Evolutionary conservation across 2,329 filamentous ascomycete species (phyloP).

Genomic region (Phoma herbarum): DNA sequence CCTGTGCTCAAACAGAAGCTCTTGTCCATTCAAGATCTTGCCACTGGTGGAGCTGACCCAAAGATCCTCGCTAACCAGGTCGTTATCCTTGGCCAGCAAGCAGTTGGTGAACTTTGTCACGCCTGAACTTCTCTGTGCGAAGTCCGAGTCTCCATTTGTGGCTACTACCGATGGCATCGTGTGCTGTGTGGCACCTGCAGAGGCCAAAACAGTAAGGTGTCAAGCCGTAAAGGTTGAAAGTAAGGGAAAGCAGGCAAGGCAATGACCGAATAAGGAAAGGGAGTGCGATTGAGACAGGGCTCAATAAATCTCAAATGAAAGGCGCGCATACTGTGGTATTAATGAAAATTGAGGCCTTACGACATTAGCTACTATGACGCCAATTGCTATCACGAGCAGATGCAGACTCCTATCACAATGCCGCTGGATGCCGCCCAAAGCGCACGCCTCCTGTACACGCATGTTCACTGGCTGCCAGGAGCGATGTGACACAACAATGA

Average conservation of each 20-base stretch:
- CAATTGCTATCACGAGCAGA: conserved; percentile 27
- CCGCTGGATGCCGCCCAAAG: conserved; percentile 23
- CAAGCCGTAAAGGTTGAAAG: conserved; percentile 15
- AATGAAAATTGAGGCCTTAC: conserved; percentile 29
- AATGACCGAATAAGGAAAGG: conserved; percentile 32
- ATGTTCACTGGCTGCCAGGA: conserved; percentile 23
- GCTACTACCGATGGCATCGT: conserved; percentile 13
- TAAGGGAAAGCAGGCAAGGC: conserved; percentile 19
- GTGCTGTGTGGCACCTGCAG: conserved; percentile 13
- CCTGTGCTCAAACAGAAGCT: conserved; percentile 72
- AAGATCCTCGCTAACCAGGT: conserved; percentile 79
- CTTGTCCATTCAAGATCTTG: conserved; percentile 77
- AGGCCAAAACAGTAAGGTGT: conserved; percentile 8
- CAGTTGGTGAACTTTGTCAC: conserved; percentile 94
- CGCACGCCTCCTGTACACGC: conserved; percentile 30
- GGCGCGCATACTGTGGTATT: conserved; percentile 28
- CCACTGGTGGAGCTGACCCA: conserved; percentile 86
- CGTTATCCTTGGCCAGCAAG: conserved; percentile 73
- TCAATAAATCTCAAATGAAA: conserved; percentile 33
- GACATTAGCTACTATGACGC: conserved; percentile 22
- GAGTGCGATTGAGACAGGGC: conserved; percentile 41
- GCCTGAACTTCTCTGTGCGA: conserved; percentile 40
- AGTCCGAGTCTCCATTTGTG: conserved; percentile 3
- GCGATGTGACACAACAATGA: conserved; percentile 42
- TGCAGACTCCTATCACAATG: conserved; percentile 23